Conservation (phyloP, 495 filamentous ascomycete species). For the Durotheca rogersii region DNA sequence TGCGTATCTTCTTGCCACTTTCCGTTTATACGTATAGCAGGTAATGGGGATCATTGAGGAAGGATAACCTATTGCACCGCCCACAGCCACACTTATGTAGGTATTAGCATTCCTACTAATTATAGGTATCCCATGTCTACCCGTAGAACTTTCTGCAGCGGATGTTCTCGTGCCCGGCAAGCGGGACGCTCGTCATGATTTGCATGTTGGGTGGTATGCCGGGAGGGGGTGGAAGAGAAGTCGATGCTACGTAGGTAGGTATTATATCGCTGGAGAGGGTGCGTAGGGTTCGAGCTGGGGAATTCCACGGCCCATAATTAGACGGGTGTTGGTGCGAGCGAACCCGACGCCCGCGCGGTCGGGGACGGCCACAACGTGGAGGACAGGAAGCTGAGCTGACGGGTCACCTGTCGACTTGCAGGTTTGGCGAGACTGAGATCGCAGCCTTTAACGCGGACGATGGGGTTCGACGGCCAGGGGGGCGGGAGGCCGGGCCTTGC, state of each 20-base stretch:
- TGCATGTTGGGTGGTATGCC: neutral
- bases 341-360: neutral
- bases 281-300: neutral
- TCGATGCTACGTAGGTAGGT: conserved; percentile 12
- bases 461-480: neutral
- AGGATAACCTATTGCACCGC: neutral
- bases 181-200: neutral
- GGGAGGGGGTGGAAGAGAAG: no score
- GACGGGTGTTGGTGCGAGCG: conserved; percentile 9
- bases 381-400: neutral
- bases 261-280: neutral
- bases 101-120: neutral
- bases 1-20: no score
- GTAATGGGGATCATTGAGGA: neutral
- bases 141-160: conserved; percentile 10
- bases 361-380: conserved; percentile 3
- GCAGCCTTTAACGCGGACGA: no score
- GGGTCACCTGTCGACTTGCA: conserved; percentile 2
- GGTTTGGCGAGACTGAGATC: neutral
- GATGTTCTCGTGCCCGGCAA: neutral
- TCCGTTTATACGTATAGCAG: no score
- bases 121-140: neutral
- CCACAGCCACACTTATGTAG: neutral
- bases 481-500: neutral
- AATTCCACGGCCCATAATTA: conserved; percentile 13